A percentile compares a stretch with the other conserved stretches of the same genome.
These are phyloP conservation scores for Silene latifolia DNA, from an alignment of 148 eudicot species.

Conservation along the genomic window DNA sequence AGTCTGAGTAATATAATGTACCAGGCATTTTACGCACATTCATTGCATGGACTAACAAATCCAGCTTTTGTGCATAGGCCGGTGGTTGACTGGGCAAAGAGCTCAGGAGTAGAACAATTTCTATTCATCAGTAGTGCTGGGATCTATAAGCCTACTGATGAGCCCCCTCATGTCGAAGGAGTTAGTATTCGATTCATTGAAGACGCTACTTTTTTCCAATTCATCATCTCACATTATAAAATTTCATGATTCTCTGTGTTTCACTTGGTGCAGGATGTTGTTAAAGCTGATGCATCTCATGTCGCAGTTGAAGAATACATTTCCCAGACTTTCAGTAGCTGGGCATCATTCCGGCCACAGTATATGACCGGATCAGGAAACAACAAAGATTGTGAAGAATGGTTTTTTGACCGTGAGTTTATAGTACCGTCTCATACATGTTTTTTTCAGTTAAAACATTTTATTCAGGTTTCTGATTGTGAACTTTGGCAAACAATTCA, in stretches of 20 bases:
- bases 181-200: constrained; percentile 30
- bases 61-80: constrained; percentile 43
- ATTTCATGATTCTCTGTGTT: neutral
- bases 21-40: neutral
- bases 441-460: neutral
- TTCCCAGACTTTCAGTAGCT: constrained; percentile 50
- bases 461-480: neutral
- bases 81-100: constrained; percentile 94
- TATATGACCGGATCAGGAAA: constrained; percentile 96
- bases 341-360: constrained; percentile 87
- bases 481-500: constrained; percentile 19
- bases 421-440: neutral
- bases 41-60: neutral
- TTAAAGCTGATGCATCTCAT: constrained; percentile 80
- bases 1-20: neutral
- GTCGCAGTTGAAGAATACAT: constrained; percentile 77
- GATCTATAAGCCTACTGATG: constrained; percentile 83
- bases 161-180: constrained; percentile 97
- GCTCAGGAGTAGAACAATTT: constrained; percentile 65
- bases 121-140: constrained; percentile 94
- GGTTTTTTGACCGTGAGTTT: constrained; percentile 92
- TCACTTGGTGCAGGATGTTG: constrained; percentile 47
- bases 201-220: neutral
- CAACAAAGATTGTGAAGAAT: constrained; percentile 98
- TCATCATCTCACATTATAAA: neutral